A percentile compares a stretch with the other conserved stretches of the same genome.
phyloP scores from a whole-genome alignment of 192 early-diverging fungal species.

The Coemansia sp. region DNA sequence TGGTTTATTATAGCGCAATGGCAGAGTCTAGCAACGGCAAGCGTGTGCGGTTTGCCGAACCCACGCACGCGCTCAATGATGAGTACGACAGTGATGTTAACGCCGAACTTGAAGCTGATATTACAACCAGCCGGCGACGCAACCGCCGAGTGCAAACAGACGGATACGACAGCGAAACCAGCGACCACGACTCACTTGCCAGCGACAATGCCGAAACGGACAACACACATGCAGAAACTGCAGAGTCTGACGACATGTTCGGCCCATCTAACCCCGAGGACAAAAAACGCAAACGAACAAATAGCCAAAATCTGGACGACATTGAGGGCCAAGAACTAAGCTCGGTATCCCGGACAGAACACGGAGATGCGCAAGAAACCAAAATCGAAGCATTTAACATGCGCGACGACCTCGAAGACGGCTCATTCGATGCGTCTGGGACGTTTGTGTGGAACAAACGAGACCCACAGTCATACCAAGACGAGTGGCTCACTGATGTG shows the following conservation, averaged over 20 bases:
- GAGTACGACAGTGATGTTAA: constrained; percentile 27
- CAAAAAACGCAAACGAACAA: constrained; percentile 36
- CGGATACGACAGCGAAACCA: constrained; percentile 40
- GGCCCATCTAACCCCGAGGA: constrained; percentile 17
- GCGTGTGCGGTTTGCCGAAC: constrained; percentile 19
- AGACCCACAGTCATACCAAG: constrained; percentile 68
- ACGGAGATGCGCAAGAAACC: not conserved
- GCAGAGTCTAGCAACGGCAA: constrained; percentile 1
- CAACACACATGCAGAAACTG: not conserved
- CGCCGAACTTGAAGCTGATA: constrained; percentile 34
- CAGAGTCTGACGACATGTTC: constrained; percentile 62
- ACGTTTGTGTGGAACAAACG: constrained; percentile 70
- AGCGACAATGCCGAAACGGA: constrained; percentile 37
- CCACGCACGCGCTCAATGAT: not conserved
- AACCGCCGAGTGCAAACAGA: constrained; percentile 16
- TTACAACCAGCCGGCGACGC: constrained; percentile 19
- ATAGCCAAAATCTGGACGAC: constrained; percentile 32
- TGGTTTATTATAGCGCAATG: not conserved
- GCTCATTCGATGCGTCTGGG: constrained; percentile 62
- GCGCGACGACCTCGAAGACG: constrained; percentile 70
- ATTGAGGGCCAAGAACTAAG: constrained; percentile 59
- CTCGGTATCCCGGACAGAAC: constrained; percentile 24
- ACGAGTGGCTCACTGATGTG: constrained; percentile 65
- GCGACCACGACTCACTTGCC: constrained; percentile 35
- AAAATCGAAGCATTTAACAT: constrained; percentile 72